Percentiles rank a stretch among this genome's conserved stretches.
These are phyloP conservation scores for Pichia sp. DNA, from an alignment of 1,139 yeast genomes.

Conservation along the genomic window DNA sequence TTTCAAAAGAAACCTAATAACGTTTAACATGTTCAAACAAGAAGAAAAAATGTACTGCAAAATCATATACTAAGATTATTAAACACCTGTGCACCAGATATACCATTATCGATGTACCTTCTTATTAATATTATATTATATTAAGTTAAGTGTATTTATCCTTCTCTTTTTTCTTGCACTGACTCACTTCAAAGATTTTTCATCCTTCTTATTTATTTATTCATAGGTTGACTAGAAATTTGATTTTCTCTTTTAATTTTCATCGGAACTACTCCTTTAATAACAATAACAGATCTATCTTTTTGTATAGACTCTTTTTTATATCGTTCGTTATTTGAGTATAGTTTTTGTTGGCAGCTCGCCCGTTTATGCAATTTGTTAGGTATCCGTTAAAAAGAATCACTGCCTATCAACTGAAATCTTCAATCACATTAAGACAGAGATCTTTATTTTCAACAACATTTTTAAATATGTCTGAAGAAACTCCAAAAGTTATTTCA, in stretches of 20 bases:
- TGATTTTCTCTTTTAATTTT: background rate
- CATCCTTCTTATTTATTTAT: background rate
- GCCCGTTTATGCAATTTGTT: slow-evolving; percentile 23
- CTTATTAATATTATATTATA: too few species aligned
- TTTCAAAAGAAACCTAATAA: too few species aligned
- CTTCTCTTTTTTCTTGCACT: too few species aligned
- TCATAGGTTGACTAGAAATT: background rate
- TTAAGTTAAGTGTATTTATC: background rate
- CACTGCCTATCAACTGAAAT: slow-evolving; percentile 12
- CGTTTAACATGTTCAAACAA: too few species aligned
- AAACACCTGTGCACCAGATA: background rate
- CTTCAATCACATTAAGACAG: slow-evolving; percentile 6
- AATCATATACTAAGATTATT: too few species aligned
- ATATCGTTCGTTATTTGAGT: background rate
- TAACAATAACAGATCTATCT: slow-evolving; percentile 4
- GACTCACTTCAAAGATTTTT: background rate
- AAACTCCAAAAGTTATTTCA: slow-evolving; percentile 3
- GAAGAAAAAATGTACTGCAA: too few species aligned
- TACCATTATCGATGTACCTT: too few species aligned
- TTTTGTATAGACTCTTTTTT: slow-evolving; percentile 4
- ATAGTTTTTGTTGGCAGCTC: background rate
- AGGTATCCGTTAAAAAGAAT: slow-evolving; percentile 15
- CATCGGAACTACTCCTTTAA: background rate
- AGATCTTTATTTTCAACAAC: slow-evolving; percentile 11
- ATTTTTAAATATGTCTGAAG: slow-evolving; percentile 11